These are phyloP conservation scores for Trichoderma asperellum DNA, from an alignment of 2,329 filamentous ascomycete species.

Conservation along the genomic window DNA sequence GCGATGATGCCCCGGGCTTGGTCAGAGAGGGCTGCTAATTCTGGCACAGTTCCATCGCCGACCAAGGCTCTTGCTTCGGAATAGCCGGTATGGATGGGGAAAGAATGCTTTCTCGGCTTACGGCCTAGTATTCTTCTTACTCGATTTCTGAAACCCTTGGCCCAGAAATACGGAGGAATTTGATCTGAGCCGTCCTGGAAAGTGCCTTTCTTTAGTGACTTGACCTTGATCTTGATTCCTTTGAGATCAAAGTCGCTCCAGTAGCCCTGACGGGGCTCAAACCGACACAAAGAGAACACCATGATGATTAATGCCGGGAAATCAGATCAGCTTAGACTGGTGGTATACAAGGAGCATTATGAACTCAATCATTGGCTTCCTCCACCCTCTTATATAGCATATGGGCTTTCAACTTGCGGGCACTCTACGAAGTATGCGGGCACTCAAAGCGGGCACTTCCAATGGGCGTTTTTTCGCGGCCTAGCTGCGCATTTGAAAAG, in stretches of 20 bases:
- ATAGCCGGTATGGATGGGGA: conserved; percentile 29
- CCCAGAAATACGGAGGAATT: conserved; percentile 31
- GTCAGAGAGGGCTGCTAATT: conserved; percentile 27
- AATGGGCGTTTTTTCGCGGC: neutral
- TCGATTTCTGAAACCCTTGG: conserved; percentile 21
- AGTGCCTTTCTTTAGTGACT: conserved; percentile 15
- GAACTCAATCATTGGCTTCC: neutral
- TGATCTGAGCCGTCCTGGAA: conserved; percentile 9
- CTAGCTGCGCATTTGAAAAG: conserved; percentile 18
- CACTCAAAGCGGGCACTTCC: neutral
- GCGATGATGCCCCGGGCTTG: conserved; percentile 28
- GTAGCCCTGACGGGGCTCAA: conserved; percentile 18
- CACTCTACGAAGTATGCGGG: neutral
- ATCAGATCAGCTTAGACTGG: neutral
- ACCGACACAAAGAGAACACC: conserved; percentile 19
- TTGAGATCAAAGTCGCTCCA: conserved; percentile 30
- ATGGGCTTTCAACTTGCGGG: neutral
- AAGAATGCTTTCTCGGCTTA: conserved; percentile 13
- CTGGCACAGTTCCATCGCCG: conserved; percentile 28
- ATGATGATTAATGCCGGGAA: conserved; percentile 13
- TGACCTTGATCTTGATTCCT: conserved; percentile 28
- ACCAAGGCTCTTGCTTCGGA: conserved; percentile 30
- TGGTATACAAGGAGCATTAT: neutral
- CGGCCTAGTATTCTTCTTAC: conserved; percentile 22
- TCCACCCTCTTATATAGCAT: conserved; percentile 12